Evolutionary conservation across 306 rosid species (phyloP).

Genomic region (Albizia julibrissin): DNA sequence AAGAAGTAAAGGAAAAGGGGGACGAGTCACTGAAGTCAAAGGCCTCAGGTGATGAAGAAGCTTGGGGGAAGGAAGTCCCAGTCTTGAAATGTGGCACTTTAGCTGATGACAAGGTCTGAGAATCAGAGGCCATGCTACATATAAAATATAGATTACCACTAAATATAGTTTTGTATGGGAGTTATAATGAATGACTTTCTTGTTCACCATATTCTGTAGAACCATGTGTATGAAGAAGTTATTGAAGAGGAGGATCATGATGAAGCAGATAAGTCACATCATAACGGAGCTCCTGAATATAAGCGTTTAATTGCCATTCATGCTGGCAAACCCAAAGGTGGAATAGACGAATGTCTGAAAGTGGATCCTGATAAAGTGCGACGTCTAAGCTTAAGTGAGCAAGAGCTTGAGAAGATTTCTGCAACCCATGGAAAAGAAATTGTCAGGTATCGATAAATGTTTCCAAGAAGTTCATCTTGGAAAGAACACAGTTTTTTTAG

Average conservation of each 20-base stretch:
- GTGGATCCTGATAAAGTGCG: slow-evolving; percentile 86
- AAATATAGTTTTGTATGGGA: slow-evolving; percentile 26
- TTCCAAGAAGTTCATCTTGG: slow-evolving; percentile 1
- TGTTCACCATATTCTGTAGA: slow-evolving; percentile 42
- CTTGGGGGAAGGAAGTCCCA: slow-evolving; percentile 90
- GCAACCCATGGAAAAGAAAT: slow-evolving; percentile 67
- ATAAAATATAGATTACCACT: slow-evolving; percentile 21
- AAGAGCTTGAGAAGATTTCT: slow-evolving; percentile 78
- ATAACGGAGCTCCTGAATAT: slow-evolving; percentile 73
- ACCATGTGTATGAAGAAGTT: slow-evolving; percentile 46
- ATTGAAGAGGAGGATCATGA: slow-evolving; percentile 56
- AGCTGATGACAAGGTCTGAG: slow-evolving; percentile 64
- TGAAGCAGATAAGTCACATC: slow-evolving; percentile 49
- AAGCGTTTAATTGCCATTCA: slow-evolving; percentile 84
- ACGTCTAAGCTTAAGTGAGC: slow-evolving; percentile 97
- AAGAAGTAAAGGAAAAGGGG: slow-evolving; percentile 58
- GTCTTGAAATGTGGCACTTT: slow-evolving; percentile 43
- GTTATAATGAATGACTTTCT: slow-evolving; percentile 25
- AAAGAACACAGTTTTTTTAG: not conserved
- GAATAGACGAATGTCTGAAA: slow-evolving; percentile 68
- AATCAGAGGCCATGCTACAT: slow-evolving; percentile 19
- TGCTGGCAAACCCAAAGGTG: slow-evolving; percentile 98
- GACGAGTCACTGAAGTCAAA: slow-evolving; percentile 50
- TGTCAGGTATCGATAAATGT: slow-evolving; percentile 65
- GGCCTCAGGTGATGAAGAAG: slow-evolving; percentile 54